A percentile compares a stretch with the other conserved stretches of the same genome.
Conservation (phyloP, 371 early-diverging fungal genomes). For the Batkoa obscura region DNA sequence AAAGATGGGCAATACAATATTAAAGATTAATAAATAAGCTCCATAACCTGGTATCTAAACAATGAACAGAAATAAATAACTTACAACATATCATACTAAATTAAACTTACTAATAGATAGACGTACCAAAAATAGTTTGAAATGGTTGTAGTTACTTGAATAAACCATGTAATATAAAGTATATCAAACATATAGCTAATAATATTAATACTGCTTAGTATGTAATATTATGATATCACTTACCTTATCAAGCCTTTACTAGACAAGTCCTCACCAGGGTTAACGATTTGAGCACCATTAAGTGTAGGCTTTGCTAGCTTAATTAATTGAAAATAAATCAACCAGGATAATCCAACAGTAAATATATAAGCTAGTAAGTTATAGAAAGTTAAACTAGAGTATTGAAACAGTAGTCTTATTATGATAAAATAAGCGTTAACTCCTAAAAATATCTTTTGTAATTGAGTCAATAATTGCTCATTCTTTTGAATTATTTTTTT, state of each 20-base stretch:
- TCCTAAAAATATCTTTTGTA: not conserved
- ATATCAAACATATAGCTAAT: not conserved
- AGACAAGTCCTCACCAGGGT: not conserved
- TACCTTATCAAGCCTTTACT: not conserved
- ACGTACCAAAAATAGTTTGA: not conserved
- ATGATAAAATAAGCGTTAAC: not conserved
- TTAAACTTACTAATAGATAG: not conserved
- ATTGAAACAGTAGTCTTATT: not conserved
- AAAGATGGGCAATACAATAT: too few species aligned
- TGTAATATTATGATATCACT: not conserved
- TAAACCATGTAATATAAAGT: not conserved
- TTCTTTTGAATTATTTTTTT: not conserved
- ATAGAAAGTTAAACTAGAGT: not conserved
- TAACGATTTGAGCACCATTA: not conserved
- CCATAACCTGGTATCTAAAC: not conserved
- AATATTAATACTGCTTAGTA: not conserved
- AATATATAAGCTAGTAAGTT: not conserved
- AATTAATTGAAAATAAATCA: not conserved
- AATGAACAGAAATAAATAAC: not conserved
- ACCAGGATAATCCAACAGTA: not conserved
- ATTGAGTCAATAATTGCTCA: not conserved
- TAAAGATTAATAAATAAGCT: not conserved
- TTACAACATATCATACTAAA: not conserved
- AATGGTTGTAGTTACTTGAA: not conserved
- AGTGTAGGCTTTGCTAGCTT: not conserved